These are phyloP conservation scores for Onygena corvina DNA, from an alignment of 2,329 filamentous ascomycete species.

Conservation along the genomic window DNA sequence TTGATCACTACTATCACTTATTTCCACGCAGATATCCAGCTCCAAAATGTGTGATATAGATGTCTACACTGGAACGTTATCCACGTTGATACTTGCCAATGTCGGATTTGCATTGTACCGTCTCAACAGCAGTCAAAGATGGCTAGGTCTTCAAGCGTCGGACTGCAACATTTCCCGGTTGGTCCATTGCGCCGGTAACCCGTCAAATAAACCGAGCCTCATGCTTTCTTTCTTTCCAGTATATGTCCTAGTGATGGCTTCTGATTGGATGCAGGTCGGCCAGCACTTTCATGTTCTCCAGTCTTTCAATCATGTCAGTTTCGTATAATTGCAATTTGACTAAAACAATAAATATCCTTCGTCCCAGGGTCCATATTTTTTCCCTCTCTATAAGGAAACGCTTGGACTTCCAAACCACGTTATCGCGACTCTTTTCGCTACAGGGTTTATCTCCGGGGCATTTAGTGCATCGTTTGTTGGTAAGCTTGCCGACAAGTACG, in stretches of 20 bases:
- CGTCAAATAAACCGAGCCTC: neutral
- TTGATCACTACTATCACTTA: no score
- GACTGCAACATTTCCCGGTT: neutral
- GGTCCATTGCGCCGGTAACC: neutral
- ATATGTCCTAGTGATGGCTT: conserved; percentile 13
- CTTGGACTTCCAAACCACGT: conserved; percentile 10
- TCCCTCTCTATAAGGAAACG: conserved; percentile 14
- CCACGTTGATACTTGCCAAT: conserved; percentile 11
- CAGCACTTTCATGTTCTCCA: neutral
- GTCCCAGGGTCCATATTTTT: conserved; percentile 13
- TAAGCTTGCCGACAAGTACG: conserved; percentile 13
- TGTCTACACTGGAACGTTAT: conserved; percentile 8
- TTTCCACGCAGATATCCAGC: no score
- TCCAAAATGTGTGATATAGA: conserved; percentile 6
- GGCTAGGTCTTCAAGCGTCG: neutral
- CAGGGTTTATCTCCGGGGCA: conserved; percentile 13
- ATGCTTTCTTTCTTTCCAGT: conserved; percentile 11
- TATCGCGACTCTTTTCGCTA: conserved; percentile 12
- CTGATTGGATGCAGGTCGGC: conserved; percentile 14
- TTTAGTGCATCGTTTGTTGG: conserved; percentile 13
- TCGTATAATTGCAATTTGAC: neutral
- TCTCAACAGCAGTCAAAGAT: neutral
- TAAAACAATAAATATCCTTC: neutral
- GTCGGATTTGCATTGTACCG: conserved; percentile 6
- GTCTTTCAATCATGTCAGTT: neutral